These are phyloP conservation scores for Ganoderma meredithae DNA, from an alignment of 1,284 basidiomycete species.

Conservation along the genomic window DNA sequence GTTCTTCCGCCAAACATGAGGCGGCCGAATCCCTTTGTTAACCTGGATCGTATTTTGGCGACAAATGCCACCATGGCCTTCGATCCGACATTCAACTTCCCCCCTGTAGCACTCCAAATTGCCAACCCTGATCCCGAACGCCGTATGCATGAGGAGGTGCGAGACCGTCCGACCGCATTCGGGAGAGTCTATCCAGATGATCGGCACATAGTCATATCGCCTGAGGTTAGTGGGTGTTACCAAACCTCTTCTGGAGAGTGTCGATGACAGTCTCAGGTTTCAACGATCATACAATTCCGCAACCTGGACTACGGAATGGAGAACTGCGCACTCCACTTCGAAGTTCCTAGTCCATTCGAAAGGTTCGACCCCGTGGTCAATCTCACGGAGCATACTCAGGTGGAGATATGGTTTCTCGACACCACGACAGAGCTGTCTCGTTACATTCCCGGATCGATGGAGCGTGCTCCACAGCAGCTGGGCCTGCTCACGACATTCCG, in stretches of 20 bases:
- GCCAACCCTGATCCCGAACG: slow-evolving; percentile 16
- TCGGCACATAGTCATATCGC: slow-evolving; percentile 13
- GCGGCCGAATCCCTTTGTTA: slow-evolving; percentile 29
- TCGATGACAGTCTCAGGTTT: not conserved
- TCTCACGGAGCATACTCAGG: slow-evolving; percentile 12
- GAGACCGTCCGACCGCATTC: slow-evolving; percentile 14
- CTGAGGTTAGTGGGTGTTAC: not conserved
- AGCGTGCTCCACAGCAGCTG: slow-evolving; percentile 20
- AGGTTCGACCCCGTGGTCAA: slow-evolving; percentile 19
- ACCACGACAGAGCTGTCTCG: slow-evolving; percentile 25
- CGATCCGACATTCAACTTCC: slow-evolving; percentile 29
- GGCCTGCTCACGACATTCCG: slow-evolving; percentile 24
- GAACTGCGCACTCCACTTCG: slow-evolving; percentile 24
- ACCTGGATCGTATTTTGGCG: slow-evolving; percentile 25
- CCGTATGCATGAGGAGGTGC: slow-evolving; percentile 23
- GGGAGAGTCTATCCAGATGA: slow-evolving; percentile 33
- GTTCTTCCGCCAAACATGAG: too few relatives aligned
- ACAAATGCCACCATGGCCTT: slow-evolving; percentile 19
- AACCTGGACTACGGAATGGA: slow-evolving; percentile 34
- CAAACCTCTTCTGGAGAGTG: not conserved
- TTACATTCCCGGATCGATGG: slow-evolving; percentile 21
- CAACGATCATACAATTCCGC: slow-evolving; percentile 23
- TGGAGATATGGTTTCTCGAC: slow-evolving; percentile 32
- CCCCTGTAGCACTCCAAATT: slow-evolving; percentile 28
- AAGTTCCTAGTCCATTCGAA: slow-evolving; percentile 14